phyloP scores from a whole-genome alignment of 352 stramenopile species.

The Globisporangium spinosum region DNA sequence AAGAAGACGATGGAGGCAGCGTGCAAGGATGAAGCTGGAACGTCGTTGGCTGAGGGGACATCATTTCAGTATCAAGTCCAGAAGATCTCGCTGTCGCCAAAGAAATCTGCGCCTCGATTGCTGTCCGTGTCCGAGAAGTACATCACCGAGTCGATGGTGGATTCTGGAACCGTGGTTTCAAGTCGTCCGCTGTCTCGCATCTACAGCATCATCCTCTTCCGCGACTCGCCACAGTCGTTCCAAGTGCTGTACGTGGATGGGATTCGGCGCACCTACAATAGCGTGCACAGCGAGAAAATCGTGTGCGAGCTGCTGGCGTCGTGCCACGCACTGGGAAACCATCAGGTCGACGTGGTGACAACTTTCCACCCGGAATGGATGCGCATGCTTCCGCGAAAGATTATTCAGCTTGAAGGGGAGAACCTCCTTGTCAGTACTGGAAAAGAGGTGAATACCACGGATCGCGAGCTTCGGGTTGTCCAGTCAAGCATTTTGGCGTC shows the following conservation, averaged over 20 bases:
- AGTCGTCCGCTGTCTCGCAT: conserved; percentile 69
- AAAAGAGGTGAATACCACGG: conserved; percentile 46
- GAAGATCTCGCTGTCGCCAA: conserved; percentile 44
- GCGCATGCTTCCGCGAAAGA: conserved; percentile 70
- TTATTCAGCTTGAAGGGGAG: conserved; percentile 64
- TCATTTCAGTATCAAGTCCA: conserved; percentile 72
- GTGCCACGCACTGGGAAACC: conserved; percentile 69
- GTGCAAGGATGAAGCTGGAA: conserved; percentile 39
- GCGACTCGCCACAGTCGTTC: conserved; percentile 59
- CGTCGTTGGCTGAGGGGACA: conserved; percentile 27
- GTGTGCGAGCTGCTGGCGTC: conserved; percentile 70
- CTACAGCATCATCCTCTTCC: conserved; percentile 66
- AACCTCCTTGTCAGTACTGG: conserved; percentile 40
- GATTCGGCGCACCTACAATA: conserved; percentile 66
- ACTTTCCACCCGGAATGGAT: conserved; percentile 45
- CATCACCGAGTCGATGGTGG: conserved; percentile 58
- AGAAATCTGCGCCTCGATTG: conserved; percentile 36
- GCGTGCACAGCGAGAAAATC: conserved; percentile 64
- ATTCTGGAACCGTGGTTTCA: conserved; percentile 49
- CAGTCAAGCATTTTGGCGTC: conserved; percentile 65
- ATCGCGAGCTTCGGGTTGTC: conserved; percentile 64
- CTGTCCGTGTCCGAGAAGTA: conserved; percentile 69
- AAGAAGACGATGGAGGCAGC: conserved; percentile 75
- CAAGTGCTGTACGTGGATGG: conserved; percentile 76
- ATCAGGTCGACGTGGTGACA: conserved; percentile 59